These are phyloP conservation scores for Iris macrosiphon DNA, from an alignment of 106 monocot species.

Conservation along the genomic window DNA sequence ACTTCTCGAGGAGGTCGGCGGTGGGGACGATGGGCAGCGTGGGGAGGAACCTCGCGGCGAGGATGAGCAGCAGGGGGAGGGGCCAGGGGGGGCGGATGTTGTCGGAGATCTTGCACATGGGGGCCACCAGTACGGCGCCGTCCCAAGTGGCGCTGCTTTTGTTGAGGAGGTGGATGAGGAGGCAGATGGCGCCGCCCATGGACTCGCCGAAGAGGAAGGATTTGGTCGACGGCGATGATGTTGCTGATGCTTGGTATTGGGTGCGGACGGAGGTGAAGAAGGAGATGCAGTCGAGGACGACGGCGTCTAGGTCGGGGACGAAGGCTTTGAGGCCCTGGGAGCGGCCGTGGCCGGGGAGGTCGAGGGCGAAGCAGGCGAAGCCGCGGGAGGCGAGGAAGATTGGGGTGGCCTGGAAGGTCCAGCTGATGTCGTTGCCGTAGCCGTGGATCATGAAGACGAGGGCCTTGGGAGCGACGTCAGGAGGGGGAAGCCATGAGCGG, in stretches of 20 bases:
- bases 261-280: slow-evolving; percentile 29
- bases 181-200: slow-evolving; percentile 81
- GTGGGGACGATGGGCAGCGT: slow-evolving; percentile 62
- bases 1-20: slow-evolving; percentile 64
- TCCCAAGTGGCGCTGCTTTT: slow-evolving; percentile 12
- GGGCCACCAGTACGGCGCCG: slow-evolving; percentile 76
- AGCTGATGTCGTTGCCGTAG: slow-evolving; percentile 93
- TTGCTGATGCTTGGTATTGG: slow-evolving; percentile 6
- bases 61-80: slow-evolving; percentile 45
- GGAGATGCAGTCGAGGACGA: slow-evolving; percentile 29
- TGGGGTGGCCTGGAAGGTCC: slow-evolving; percentile 90
- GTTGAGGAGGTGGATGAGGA: slow-evolving; percentile 57
- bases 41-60: slow-evolving; percentile 44
- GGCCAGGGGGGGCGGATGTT: slow-evolving; percentile 68
- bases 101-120: slow-evolving; percentile 86
- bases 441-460: slow-evolving; percentile 85
- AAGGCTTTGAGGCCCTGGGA: slow-evolving; percentile 74
- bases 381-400: slow-evolving; percentile 66
- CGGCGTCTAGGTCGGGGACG: slow-evolving; percentile 61
- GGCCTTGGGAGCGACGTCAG: slow-evolving; percentile 18
- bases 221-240: no score
- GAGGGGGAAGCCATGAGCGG: slow-evolving; percentile 67
- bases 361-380: slow-evolving; percentile 74
- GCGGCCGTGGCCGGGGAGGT: slow-evolving; percentile 82
- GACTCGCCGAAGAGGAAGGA: slow-evolving; percentile 78